phyloP scores from a whole-genome alignment of 768 basidiomycete genomes.

The Naganishia vishniacii region DNA sequence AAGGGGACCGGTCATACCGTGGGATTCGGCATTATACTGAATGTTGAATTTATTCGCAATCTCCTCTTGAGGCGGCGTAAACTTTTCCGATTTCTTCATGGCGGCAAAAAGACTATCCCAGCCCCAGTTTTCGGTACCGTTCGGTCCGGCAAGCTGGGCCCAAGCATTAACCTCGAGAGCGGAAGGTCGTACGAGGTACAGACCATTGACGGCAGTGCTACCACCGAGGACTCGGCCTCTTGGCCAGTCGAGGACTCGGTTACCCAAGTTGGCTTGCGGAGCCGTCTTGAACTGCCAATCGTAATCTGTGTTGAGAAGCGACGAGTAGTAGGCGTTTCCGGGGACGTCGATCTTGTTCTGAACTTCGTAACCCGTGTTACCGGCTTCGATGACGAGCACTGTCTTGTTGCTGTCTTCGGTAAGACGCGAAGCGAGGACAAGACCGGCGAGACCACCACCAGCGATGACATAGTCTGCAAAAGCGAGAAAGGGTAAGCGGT shows the following conservation, averaged over 20 bases:
- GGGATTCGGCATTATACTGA: slow-evolving; percentile 52
- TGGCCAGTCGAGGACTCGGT: slow-evolving; percentile 56
- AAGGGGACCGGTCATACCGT: slow-evolving; percentile 56
- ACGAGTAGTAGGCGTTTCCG: slow-evolving; percentile 33
- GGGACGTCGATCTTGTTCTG: slow-evolving; percentile 44
- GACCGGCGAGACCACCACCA: slow-evolving; percentile 55
- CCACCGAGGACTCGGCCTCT: slow-evolving; percentile 65
- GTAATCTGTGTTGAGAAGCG: slow-evolving; percentile 52
- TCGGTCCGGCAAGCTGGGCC: slow-evolving; percentile 50
- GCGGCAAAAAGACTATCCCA: slow-evolving; percentile 54
- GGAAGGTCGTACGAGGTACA: slow-evolving; percentile 61
- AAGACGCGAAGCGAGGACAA: slow-evolving; percentile 54
- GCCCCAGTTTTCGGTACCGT: slow-evolving; percentile 50
- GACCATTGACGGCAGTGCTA: slow-evolving; percentile 64
- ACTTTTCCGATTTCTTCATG: slow-evolving; percentile 58
- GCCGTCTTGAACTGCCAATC: slow-evolving; percentile 59
- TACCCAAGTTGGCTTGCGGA: slow-evolving; percentile 53
- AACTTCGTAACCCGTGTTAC: slow-evolving; percentile 44
- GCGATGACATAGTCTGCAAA: slow-evolving; percentile 55
- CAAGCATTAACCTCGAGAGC: slow-evolving; percentile 54
- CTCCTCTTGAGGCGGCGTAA: slow-evolving; percentile 54
- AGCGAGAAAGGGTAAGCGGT: neutral
- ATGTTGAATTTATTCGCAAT: slow-evolving; percentile 53
- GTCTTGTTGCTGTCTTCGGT: slow-evolving; percentile 53
- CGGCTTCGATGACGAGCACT: slow-evolving; percentile 51